Conservation (phyloP, 164 flowering plant species). For the Liriodendron chinense region DNA sequence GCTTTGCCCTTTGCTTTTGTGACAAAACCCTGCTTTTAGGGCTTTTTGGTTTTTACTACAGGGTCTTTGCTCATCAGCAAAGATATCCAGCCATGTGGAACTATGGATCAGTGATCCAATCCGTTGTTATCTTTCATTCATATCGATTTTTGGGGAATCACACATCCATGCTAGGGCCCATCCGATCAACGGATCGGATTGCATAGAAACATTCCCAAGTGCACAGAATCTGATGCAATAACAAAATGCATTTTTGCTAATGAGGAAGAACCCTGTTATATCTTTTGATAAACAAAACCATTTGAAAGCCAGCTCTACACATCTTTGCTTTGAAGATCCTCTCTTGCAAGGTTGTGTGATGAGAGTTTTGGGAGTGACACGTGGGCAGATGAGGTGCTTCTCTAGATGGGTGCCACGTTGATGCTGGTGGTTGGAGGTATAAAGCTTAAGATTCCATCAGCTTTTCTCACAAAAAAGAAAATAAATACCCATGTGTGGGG, state of each 20-base stretch:
- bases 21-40: not conserved
- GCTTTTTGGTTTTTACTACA: not conserved
- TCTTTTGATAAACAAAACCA: not conserved
- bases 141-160: too few relatives aligned
- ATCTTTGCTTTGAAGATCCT: not conserved
- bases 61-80: too few relatives aligned
- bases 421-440: conserved; percentile 6
- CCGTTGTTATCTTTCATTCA: too few relatives aligned
- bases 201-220: too few relatives aligned
- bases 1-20: conserved; percentile 3
- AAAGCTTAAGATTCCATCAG: conserved; percentile 9
- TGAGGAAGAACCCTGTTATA: too few relatives aligned
- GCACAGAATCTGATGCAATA: too few relatives aligned
- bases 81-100: too few relatives aligned
- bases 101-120: too few relatives aligned
- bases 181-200: too few relatives aligned
- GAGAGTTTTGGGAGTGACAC: conserved; percentile 7
- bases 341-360: not conserved
- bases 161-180: too few relatives aligned
- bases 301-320: not conserved
- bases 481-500: not conserved
- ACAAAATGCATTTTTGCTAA: too few relatives aligned
- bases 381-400: not conserved
- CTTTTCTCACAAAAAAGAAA: not conserved
- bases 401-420: not conserved